A percentile compares a stretch with the other conserved stretches of the same genome.
Conservation (phyloP, 2,329 filamentous ascomycete species). For the Monosporascus cannonballus region DNA sequence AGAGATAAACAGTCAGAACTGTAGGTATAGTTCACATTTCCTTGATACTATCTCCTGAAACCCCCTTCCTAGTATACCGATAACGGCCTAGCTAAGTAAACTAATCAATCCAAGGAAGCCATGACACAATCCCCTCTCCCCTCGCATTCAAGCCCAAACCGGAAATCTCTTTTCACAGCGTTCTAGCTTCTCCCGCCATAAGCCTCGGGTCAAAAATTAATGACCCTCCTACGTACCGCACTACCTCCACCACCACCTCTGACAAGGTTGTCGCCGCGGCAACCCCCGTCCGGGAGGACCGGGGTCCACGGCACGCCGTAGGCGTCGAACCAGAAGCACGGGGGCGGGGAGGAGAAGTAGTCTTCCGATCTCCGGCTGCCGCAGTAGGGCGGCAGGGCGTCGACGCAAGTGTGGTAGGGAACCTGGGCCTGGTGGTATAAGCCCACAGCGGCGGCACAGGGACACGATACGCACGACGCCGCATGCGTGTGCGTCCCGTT, state of each 20-base stretch:
- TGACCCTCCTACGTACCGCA: neutral
- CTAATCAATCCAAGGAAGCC: no score
- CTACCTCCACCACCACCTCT: neutral
- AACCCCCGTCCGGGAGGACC: neutral
- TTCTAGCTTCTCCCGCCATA: no score
- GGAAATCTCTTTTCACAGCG: no score
- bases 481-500: neutral
- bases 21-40: no score
- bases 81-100: no score
- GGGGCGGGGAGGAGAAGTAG: neutral
- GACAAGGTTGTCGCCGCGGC: neutral
- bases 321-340: neutral
- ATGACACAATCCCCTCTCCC: no score
- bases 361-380: conserved; percentile 2
- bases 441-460: neutral
- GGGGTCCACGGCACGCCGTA: neutral
- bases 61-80: no score
- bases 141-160: no score
- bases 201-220: neutral
- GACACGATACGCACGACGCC: neutral
- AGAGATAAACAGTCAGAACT: no score
- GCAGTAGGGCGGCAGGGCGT: neutral
- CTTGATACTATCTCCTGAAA: no score
- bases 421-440: neutral
- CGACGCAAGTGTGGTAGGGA: neutral